Evolutionary conservation across 2,329 filamentous ascomycete genomes (phyloP).

Genomic region (Aspergillus brunneoviolaceus): DNA sequence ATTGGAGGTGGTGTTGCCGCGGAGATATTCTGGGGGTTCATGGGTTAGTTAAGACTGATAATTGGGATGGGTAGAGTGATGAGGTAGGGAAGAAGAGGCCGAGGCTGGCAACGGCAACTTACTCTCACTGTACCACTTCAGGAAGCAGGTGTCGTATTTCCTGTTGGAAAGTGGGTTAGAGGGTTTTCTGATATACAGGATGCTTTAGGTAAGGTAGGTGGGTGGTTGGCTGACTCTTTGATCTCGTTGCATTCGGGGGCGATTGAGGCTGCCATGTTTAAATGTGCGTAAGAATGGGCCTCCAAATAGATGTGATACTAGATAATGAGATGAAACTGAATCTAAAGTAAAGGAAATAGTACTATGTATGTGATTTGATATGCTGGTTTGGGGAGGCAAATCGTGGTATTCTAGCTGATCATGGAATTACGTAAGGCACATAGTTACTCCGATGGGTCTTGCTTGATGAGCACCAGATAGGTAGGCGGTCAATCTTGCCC

Average conservation of each 20-base stretch:
- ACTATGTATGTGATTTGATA: neutral
- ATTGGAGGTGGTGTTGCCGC: constrained; percentile 77
- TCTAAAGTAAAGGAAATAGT: neutral
- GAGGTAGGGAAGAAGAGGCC: no score
- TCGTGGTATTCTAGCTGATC: neutral
- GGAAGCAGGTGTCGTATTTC: constrained; percentile 93
- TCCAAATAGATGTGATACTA: no score
- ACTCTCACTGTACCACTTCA: constrained; percentile 99
- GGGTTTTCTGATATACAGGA: constrained; percentile 10
- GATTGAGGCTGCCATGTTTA: constrained; percentile 84
- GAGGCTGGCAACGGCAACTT: constrained; percentile 19
- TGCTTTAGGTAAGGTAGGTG: neutral
- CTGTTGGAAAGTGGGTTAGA: constrained; percentile 47
- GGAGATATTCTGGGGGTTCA: constrained; percentile 71
- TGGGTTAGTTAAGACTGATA: constrained; percentile 1
- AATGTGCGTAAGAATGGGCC: neutral
- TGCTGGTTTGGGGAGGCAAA: neutral
- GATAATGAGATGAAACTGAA: neutral
- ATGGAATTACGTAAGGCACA: neutral
- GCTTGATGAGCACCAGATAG: neutral
- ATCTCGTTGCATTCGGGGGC: constrained; percentile 93
- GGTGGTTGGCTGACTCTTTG: constrained; percentile 70
- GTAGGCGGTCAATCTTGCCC: constrained; percentile 19
- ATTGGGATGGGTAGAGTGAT: neutral
- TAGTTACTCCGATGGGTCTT: neutral